A percentile compares a stretch with the other conserved stretches of the same genome.
These are phyloP conservation scores for Botrytis sinoallii DNA, from an alignment of 2,329 filamentous ascomycete species.

Conservation along the genomic window DNA sequence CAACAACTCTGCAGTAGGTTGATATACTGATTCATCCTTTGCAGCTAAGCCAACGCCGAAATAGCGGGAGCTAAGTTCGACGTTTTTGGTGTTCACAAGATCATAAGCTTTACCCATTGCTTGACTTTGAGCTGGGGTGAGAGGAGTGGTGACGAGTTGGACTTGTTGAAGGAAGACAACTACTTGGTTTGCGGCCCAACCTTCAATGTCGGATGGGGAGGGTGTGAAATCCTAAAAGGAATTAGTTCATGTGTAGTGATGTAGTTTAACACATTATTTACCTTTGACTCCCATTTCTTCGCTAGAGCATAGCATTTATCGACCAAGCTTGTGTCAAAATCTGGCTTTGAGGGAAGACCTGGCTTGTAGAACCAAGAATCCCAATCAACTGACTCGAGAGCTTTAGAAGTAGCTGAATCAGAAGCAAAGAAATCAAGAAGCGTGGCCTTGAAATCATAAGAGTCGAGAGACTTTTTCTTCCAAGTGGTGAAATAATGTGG, in stretches of 20 bases:
- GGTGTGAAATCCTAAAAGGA: slow-evolving; percentile 56
- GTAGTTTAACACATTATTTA: slow-evolving; percentile 36
- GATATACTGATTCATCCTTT: slow-evolving; percentile 65
- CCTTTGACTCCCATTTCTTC: slow-evolving; percentile 70
- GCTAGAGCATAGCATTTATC: slow-evolving; percentile 82
- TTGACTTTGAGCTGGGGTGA: slow-evolving; percentile 64
- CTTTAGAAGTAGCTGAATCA: slow-evolving; percentile 59
- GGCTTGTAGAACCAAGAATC: slow-evolving; percentile 84
- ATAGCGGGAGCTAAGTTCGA: slow-evolving; percentile 80
- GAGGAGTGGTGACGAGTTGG: slow-evolving; percentile 61
- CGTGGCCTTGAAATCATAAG: slow-evolving; percentile 88
- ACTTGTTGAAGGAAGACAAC: slow-evolving; percentile 86
- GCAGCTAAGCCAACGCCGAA: slow-evolving; percentile 75
- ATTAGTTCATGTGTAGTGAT: background rate
- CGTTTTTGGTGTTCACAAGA: slow-evolving; percentile 72
- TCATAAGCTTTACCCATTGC: slow-evolving; percentile 73
- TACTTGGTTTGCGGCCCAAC: slow-evolving; percentile 81
- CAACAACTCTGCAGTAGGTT: slow-evolving; percentile 70
- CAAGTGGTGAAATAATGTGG: slow-evolving; percentile 89
- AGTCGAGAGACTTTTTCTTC: slow-evolving; percentile 83
- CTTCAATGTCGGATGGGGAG: slow-evolving; percentile 62
- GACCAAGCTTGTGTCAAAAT: slow-evolving; percentile 84
- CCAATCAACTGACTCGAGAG: slow-evolving; percentile 79
- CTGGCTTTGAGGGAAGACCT: slow-evolving; percentile 83
- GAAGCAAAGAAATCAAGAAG: slow-evolving; percentile 79